Conservation (phyloP, 139 green algal species). For the Pleodorina starrii region DNA sequence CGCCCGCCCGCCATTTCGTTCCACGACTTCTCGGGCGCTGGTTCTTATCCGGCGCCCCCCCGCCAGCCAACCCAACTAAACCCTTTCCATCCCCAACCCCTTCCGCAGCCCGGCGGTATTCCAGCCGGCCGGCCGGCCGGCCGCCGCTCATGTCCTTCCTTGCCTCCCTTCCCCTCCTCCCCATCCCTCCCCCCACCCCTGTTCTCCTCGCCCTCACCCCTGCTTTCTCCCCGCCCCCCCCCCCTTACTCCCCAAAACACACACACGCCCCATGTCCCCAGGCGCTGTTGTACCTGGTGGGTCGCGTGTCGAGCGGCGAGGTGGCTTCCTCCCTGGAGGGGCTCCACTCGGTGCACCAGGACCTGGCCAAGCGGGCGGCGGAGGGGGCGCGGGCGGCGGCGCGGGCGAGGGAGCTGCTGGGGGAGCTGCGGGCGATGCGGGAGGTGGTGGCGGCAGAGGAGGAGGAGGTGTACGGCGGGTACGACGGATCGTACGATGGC, state of each 20-base stretch:
- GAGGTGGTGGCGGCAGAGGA: conserved; percentile 11
- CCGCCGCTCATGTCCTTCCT: not conserved
- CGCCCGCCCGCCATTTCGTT: no score
- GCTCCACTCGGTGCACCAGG: conserved; percentile 46
- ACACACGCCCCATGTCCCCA: not conserved
- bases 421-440: conserved; percentile 7
- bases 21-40: no score
- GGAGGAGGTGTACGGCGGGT: not conserved
- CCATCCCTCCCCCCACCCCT: no score
- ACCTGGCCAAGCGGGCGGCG: conserved; percentile 23
- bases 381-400: conserved; percentile 4
- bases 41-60: not conserved
- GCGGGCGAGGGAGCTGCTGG: not conserved
- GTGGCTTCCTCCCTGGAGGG: not conserved
- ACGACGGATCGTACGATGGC: not conserved
- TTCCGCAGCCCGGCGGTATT: no score
- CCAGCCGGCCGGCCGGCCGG: no score
- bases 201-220: no score
- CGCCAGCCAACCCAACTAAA: not conserved
- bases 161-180: not conserved
- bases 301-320: not conserved
- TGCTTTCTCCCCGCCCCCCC: not conserved
- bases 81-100: not conserved
- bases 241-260: not conserved
- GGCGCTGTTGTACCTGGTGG: not conserved